Base-by-base conservation (phyloP, 2,329 filamentous ascomycete genomes). In the Ophiocordyceps sinensis region DNA sequence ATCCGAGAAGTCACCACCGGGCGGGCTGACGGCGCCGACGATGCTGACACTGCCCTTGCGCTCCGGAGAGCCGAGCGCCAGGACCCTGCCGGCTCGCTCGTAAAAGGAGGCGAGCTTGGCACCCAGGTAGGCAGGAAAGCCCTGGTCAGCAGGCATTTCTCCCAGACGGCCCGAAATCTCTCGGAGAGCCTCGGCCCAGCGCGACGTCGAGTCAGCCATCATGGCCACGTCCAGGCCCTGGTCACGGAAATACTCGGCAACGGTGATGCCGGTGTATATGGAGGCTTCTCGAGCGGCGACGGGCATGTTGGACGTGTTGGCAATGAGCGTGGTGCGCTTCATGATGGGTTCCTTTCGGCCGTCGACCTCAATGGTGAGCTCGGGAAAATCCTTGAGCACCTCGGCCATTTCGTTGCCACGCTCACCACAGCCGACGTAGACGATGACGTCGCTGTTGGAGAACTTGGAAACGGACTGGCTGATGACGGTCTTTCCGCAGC, bases 291-390 rank as follows among this genome's bases (percentile, higher is more conserved):
- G 86, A 46, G 91, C 91, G 49, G 91, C 91, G 57, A 98, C 91
- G 47, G 91, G 91, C 91, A 98, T 98, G 73, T 98, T 98, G 54
- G 91, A 98, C 36, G 91, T 98, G 68, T 98, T 98, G 63, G 91
- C 91, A 59, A 98, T 96, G 46, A 98, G 75, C 19, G 87, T 93
- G 14, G 91, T 98, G 62, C 91, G 89, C 78, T 98, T 98, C 91
- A 98, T 98, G 71, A 98, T 98, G 52, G 89, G 88, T 63, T 98
- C 91, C 66, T 89, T 82, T 59, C 89, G 86, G 54, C 91, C 91
- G 36, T 94, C 82, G 52, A 96, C 79, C 15, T 93, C 82, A 58
- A 98, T 98, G 38, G 85, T 84, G 50, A 98, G 84, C 75, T 96
- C 88, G 44, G 91, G 91, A 73, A 98, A 98, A 66, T 98, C 91